Base-by-base conservation (phyloP, 2,329 filamentous ascomycete genomes). In the Aureobasidium zeae region DNA sequence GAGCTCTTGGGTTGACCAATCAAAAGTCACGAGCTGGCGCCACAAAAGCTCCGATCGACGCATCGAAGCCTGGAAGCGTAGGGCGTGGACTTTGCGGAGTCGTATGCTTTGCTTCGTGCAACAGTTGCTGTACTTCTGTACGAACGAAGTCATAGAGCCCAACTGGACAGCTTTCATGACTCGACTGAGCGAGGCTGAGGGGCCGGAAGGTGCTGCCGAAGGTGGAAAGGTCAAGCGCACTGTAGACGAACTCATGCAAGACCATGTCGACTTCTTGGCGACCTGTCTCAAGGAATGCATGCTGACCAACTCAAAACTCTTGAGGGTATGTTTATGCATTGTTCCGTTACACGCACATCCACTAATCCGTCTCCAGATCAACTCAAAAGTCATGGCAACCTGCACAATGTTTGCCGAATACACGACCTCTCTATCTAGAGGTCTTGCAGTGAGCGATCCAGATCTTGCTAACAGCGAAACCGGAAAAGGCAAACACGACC, bases 271-370 rank as follows among this genome's bases (percentile, higher is more conserved):
- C 64, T 98, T 98, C 62, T 68, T 98, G 35, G 91, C 95, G 55
- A 96, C 91, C 3, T 98, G 91, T 61, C 71, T 98, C 56, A 98
- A 96, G 66, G 91, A 96, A 66, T 96, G 91, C 69, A 96, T 96
- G 87, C 73, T 98, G 51, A 98, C 91, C 15, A 95, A 98, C 62
- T 86, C 86, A 59, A 95, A 94, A 67, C 73, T 98, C 5, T 68
- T 98, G 5, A 82, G 86, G 65, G 89, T 94, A 73, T 52, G 71
- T 63, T 10, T 33, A 3, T 20, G 13, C 8, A 29, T 38, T 28
- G 21, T 25, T 25, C 26, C 22, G 30, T 29, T 12, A 17, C 26
- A 44, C 21, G 39, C 12, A 39, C 25, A 11, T 2, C 16, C 19
- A 28, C n/a, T 16, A 7, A 36, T 20, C 4, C 36, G 15, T 41